Percentiles rank a stretch among this genome's conserved stretches.
These are phyloP conservation scores for Saccharomycopsis oosterbeekiorum DNA, from an alignment of 805 yeast genomes.

Conservation along the genomic window DNA sequence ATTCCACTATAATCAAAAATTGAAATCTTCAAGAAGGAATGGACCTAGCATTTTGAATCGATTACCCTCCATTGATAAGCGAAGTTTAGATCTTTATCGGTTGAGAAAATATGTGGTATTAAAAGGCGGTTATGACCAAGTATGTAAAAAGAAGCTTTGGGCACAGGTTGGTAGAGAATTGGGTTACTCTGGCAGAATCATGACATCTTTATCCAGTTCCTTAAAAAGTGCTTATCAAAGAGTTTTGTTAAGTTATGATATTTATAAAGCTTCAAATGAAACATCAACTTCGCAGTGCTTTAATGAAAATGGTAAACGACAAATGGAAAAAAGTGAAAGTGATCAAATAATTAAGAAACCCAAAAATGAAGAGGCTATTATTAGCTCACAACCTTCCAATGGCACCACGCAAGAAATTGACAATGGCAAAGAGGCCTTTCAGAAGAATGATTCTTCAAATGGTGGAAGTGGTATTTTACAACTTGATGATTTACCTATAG, in stretches of 20 bases:
- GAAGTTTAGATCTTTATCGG: conserved; percentile 54
- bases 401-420: background rate
- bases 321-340: background rate
- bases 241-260: conserved; percentile 29
- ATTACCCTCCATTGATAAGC: conserved; percentile 57
- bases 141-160: conserved; percentile 64
- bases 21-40: conserved; percentile 17
- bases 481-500: conserved; percentile 26
- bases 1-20: conserved; percentile 27
- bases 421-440: background rate
- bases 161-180: conserved; percentile 75
- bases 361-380: background rate
- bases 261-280: conserved; percentile 4
- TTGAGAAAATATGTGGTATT: conserved; percentile 47
- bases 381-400: background rate
- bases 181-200: conserved; percentile 63
- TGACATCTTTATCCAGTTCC: conserved; percentile 62
- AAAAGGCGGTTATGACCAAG: conserved; percentile 58
- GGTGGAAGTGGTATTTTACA: background rate
- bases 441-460: background rate
- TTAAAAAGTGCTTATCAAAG: conserved; percentile 50
- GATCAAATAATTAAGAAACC: background rate
- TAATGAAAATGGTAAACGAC: conserved; percentile 8
- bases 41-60: conserved; percentile 29
- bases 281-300: background rate